These are phyloP conservation scores for Nemania sp. DNA, from an alignment of 2,329 filamentous ascomycete species.

Conservation along the genomic window DNA sequence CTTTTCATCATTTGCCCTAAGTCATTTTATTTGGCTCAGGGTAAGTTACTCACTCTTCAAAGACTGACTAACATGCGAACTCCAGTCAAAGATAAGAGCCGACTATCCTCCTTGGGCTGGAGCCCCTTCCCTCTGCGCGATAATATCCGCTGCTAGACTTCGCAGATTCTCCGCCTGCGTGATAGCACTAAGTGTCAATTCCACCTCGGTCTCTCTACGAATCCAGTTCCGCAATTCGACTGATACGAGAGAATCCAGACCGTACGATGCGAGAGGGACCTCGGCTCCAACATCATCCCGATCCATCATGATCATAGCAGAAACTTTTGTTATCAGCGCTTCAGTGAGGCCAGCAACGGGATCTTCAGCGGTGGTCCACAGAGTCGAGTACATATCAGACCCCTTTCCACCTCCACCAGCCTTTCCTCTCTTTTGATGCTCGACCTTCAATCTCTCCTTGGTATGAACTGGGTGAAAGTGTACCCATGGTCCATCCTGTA, in stretches of 20 bases:
- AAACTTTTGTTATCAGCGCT: constrained; percentile 20
- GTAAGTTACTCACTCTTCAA: not conserved
- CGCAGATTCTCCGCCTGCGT: constrained; percentile 16
- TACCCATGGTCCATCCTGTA: constrained; percentile 9
- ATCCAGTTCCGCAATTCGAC: constrained; percentile 42
- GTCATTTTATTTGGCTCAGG: not conserved
- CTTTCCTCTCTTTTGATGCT: not conserved
- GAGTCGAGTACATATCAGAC: constrained; percentile 1
- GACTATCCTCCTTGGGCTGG: not conserved
- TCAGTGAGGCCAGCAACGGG: constrained; percentile 5
- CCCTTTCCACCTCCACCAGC: not conserved
- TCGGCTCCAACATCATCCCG: constrained; percentile 22
- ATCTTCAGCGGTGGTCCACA: not conserved
- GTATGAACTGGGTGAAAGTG: constrained; percentile 21
- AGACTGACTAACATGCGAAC: not conserved
- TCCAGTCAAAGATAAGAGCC: not conserved
- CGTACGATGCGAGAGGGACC: constrained; percentile 10
- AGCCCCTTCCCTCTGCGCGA: constrained; percentile 17
- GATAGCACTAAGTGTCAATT: constrained; percentile 25
- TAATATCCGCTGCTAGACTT: constrained; percentile 15
- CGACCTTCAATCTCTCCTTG: not conserved
- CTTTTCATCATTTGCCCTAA: too few relatives aligned
- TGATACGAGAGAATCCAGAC: constrained; percentile 41
- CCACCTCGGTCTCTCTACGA: constrained; percentile 33
- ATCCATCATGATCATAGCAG: constrained; percentile 27